Base-by-base conservation (phyloP, 2,329 filamentous ascomycete species). In the Phialemonium atrogriseum region DNA sequence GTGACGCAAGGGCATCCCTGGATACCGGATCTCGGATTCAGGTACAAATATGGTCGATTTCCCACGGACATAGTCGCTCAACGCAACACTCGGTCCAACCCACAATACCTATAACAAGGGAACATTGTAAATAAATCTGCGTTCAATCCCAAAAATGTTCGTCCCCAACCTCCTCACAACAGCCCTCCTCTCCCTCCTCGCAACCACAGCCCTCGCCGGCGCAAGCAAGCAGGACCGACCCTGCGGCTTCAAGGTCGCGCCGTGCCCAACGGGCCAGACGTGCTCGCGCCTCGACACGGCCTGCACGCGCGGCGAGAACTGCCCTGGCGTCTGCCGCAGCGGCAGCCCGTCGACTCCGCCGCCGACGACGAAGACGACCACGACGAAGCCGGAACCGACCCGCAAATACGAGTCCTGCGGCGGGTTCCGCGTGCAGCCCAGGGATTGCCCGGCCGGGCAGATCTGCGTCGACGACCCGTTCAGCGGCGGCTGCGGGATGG, bases 391-490 rank as follows among this genome's bases (percentile, higher is more conserved):
- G 13, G 22, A 32, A 24, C 30, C 26, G 9, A 30, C 27, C 4
- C 27, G 33, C 8, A 41, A 32, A 10, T 49, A 46, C 32, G 26
- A 33, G 27, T 38, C 39, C 25, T 50, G 48, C 39, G 48, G 48
- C 29, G 48, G 48, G 5, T 40, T 42, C 34, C 41, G 44, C 23
- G 19, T 36, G 27, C 24, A 35, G 15, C 43, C 40, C n/a, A 17
- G 35, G 21, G 17, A 18, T 7, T 46, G 46, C 32, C 32, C 40
- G 23, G 16, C 29, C 5, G 44, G 33, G 13, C 30, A 43, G 30
- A 35, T 46, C 24, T 50, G 48, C 38, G 33, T 49, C 16, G 46
- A 50, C 27, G 42, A 49, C 30, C 46, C 48, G 4, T 37, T 39
- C 6, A 47, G 18, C 14, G 42, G 33, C 10, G 46, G 46, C 5